Percentiles rank a stretch among this genome's conserved stretches.
Conservation (phyloP, 2,329 filamentous ascomycete species). For the Ceratocystis colombiana region DNA sequence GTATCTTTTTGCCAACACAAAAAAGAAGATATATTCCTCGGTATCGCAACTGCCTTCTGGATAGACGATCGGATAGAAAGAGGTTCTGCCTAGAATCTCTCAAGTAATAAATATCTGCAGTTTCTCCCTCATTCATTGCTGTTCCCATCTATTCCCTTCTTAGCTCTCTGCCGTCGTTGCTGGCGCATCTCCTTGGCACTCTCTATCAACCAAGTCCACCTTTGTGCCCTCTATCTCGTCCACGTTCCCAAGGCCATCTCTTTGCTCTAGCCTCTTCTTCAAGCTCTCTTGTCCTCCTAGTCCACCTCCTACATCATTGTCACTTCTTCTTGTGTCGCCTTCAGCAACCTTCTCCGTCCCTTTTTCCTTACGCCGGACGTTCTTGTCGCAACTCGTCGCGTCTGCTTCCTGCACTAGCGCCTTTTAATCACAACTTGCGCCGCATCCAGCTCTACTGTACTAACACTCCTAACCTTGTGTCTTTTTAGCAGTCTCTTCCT, state of each 20-base stretch:
- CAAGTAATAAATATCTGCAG: neutral
- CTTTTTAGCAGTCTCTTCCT: slow-evolving; percentile 20
- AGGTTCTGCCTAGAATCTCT: neutral
- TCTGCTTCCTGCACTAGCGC: slow-evolving; percentile 1
- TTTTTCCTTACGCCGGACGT: neutral
- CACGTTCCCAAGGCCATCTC: neutral
- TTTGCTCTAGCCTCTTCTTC: neutral
- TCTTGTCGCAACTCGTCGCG: neutral
- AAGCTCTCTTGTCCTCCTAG: neutral
- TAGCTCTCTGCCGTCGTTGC: slow-evolving; percentile 2
- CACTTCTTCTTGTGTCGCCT: neutral
- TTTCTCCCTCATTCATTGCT: neutral
- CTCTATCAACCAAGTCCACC: neutral
- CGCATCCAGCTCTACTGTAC: neutral
- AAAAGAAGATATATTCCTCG: neutral
- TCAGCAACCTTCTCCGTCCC: neutral
- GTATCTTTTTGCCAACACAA: neutral
- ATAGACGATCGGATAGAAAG: slow-evolving; percentile 1
- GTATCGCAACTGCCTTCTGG: neutral
- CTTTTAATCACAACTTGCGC: neutral
- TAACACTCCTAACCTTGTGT: slow-evolving; percentile 18
- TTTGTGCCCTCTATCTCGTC: neutral
- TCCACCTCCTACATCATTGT: neutral
- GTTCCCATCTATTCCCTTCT: neutral
- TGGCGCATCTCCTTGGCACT: neutral